A percentile compares a stretch with the other conserved stretches of the same genome.
phyloP scores from a whole-genome alignment of 2,329 filamentous ascomycete genomes.

The Colletotrichum navitas region DNA sequence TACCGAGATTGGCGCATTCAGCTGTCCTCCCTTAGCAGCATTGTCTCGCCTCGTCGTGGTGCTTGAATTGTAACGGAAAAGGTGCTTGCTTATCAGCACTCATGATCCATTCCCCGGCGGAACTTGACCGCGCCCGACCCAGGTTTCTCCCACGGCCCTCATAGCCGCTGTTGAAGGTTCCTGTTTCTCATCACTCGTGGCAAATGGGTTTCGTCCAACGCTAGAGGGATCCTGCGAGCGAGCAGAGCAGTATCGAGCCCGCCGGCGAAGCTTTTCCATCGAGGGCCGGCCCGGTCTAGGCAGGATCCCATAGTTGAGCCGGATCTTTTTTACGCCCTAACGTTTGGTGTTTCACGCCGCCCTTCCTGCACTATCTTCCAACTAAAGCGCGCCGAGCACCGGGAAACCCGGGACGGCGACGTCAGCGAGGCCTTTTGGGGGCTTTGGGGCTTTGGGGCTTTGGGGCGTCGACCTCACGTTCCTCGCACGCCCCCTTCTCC shows the following conservation, averaged over 20 bases:
- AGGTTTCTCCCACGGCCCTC: neutral
- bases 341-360: neutral
- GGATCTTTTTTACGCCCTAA: neutral
- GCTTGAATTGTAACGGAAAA: conserved; percentile 14
- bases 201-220: conserved; percentile 1
- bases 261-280: too few relatives aligned
- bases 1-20: conserved; percentile 9
- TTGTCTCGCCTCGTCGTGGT: conserved; percentile 6
- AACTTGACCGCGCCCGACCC: neutral
- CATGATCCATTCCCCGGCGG: neutral
- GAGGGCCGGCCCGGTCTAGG: neutral
- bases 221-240: neutral
- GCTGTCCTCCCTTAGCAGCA: conserved; percentile 11
- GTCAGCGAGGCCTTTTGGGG: conserved; percentile 19
- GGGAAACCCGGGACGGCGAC: conserved; percentile 2
- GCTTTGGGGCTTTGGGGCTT: conserved; percentile 19
- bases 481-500: neutral
- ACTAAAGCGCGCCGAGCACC: neutral
- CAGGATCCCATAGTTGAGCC: conserved; percentile 5
- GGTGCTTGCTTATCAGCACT: conserved; percentile 9
- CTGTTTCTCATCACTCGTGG: neutral
- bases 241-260: neutral
- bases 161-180: neutral
- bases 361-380: neutral
- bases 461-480: neutral